Percentiles rank a stretch among this genome's conserved stretches.
Evolutionary conservation across 2,329 filamentous ascomycete genomes (phyloP).

Genomic region (Volutella citrinella): DNA sequence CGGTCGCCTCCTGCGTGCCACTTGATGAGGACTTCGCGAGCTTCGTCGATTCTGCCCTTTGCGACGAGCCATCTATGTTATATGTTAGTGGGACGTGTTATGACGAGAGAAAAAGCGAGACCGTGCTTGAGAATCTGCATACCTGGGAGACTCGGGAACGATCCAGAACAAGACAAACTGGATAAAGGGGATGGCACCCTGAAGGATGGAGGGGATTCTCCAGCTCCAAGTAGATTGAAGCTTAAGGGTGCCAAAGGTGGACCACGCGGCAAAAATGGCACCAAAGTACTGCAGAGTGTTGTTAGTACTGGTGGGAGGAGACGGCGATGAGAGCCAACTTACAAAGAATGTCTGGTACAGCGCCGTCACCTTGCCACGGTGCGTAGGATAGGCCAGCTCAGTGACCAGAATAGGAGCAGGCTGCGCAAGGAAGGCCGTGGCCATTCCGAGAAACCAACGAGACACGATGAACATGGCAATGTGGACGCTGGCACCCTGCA

Average conservation of each 20-base stretch:
- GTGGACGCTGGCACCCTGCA: constrained; percentile 36
- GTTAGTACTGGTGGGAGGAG: no score
- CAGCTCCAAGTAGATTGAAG: constrained; percentile 8
- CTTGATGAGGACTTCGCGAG: neutral
- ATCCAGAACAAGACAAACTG: neutral
- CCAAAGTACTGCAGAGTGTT: no score
- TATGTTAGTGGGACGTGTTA: no score
- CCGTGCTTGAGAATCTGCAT: no score
- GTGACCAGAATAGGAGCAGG: constrained; percentile 29
- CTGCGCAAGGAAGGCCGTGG: constrained; percentile 26
- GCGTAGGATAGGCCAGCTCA: constrained; percentile 29
- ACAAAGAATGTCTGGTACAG: constrained; percentile 19
- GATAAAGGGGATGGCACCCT: neutral
- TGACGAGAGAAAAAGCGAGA: no score
- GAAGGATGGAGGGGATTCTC: constrained; percentile 10
- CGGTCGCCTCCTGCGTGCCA: neutral
- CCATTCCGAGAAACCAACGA: constrained; percentile 31
- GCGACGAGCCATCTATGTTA: constrained; percentile 2
- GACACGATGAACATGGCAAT: constrained; percentile 32
- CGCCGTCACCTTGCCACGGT: constrained; percentile 26
- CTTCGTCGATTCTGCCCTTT: neutral
- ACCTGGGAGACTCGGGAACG: constrained; percentile 3
- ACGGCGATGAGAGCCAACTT: no score
- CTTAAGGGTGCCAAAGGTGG: constrained; percentile 16
- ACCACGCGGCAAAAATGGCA: constrained; percentile 20